Evolutionary conservation across 2,329 filamentous ascomycete species (phyloP).

Genomic region (Sclerotiophoma versabilis): DNA sequence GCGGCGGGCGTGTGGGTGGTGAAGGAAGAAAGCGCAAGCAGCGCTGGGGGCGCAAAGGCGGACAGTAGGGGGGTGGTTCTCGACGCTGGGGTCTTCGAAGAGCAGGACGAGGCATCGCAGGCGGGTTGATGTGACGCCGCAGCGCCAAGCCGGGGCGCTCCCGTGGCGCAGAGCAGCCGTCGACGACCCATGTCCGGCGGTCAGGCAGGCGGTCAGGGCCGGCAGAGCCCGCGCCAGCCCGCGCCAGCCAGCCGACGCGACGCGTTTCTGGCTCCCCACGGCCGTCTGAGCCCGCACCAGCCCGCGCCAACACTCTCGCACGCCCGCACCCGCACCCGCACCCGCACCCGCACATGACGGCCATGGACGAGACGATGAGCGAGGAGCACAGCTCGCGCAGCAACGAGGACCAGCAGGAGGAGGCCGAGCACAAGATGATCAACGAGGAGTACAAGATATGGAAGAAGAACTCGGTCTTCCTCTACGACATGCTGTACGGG

Average conservation of each 20-base stretch:
- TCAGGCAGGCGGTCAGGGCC: constrained; percentile 6
- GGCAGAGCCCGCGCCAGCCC: background rate
- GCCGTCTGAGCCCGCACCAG: background rate
- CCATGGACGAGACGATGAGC: constrained; percentile 51
- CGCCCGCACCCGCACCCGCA: background rate
- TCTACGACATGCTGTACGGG: constrained; percentile 96
- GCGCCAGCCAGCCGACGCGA: no score
- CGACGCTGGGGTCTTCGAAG: constrained; percentile 52
- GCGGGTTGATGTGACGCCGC: constrained; percentile 27
- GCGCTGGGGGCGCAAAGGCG: constrained; percentile 27
- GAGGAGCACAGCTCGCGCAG: constrained; percentile 44
- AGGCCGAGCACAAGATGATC: constrained; percentile 83
- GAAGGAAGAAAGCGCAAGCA: constrained; percentile 30
- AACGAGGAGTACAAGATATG: constrained; percentile 99
- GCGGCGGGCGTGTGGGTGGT: constrained; percentile 16
- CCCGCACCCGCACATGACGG: background rate
- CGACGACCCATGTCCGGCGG: constrained; percentile 3
- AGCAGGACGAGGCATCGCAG: constrained; percentile 24
- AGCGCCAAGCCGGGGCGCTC: constrained; percentile 13
- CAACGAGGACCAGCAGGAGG: constrained; percentile 74
- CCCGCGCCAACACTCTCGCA: no score
- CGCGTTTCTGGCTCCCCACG: no score
- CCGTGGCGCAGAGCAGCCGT: constrained; percentile 16
- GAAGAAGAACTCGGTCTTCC: constrained; percentile 99
- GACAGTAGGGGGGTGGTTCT: constrained; percentile 40